Conservation (phyloP, 1,284 basidiomycete species). For the Malassezia restricta region DNA sequence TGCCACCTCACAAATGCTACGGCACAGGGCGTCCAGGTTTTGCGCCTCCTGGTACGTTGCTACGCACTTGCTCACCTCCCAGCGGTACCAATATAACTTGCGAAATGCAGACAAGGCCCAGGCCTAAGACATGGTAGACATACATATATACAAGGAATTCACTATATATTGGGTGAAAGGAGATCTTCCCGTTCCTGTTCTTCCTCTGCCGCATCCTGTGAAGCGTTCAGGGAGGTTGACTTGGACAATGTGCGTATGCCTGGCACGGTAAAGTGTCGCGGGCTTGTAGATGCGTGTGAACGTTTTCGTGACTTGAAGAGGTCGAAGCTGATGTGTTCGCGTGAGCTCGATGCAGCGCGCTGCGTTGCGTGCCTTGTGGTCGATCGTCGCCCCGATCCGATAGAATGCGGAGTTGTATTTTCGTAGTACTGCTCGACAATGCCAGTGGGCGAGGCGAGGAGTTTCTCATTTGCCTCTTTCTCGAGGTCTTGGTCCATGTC, state of each 20-base stretch:
- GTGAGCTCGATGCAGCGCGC: not conserved
- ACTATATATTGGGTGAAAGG: not conserved
- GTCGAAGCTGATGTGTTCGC: not conserved
- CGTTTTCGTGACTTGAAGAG: not conserved
- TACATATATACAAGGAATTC: not conserved
- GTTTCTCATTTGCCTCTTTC: not conserved
- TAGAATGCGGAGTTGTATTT: not conserved
- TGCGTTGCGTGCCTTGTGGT: no score
- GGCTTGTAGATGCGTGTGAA: not conserved
- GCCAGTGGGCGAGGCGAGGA: conserved; percentile 11
- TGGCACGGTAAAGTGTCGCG: not conserved
- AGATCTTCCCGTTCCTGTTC: no score
- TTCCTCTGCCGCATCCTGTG: no score
- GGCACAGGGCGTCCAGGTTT: conserved; percentile 31
- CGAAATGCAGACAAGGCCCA: no score
- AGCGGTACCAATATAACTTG: conserved; percentile 2
- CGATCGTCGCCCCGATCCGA: no score
- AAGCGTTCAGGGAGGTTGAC: no score
- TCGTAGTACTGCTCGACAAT: conserved; percentile 15
- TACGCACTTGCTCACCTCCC: not conserved
- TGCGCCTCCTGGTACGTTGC: conserved; percentile 33
- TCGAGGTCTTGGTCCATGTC: not conserved
- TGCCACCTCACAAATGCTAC: conserved; percentile 41
- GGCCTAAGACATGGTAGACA: not conserved
- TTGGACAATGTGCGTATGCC: not conserved